Conservation (phyloP, 192 early-diverging fungal genomes). For the Backusella luteola region DNA sequence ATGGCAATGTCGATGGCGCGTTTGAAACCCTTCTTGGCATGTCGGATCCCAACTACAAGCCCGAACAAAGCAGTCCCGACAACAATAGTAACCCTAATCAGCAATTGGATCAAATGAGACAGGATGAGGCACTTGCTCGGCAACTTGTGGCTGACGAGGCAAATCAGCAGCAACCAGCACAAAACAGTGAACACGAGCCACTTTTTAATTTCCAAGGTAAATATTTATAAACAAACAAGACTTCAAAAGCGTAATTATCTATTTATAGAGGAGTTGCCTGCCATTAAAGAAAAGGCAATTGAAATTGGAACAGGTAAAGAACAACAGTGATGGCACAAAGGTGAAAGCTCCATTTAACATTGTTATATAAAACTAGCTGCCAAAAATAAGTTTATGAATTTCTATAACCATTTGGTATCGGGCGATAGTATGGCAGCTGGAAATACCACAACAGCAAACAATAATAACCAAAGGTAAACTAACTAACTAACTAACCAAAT, state of each 20-base stretch:
- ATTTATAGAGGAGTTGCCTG: slow-evolving; percentile 48
- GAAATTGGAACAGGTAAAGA: slow-evolving; percentile 49
- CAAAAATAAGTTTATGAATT: slow-evolving; percentile 53
- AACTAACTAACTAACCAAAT: background rate
- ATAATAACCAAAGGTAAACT: background rate
- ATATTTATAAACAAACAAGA: background rate
- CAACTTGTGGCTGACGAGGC: slow-evolving; percentile 44
- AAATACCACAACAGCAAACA: background rate
- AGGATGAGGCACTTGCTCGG: slow-evolving; percentile 52
- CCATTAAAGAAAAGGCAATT: slow-evolving; percentile 53
- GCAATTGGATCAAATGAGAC: slow-evolving; percentile 41
- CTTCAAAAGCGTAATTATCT: background rate
- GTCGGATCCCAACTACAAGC: slow-evolving; percentile 50
- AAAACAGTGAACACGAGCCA: background rate
- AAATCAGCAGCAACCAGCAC: slow-evolving; percentile 23
- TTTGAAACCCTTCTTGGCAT: slow-evolving; percentile 50
- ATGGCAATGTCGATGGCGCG: slow-evolving; percentile 42
- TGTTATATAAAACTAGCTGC: slow-evolving; percentile 33
- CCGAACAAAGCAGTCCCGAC: slow-evolving; percentile 10
- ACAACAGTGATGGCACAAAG: background rate
- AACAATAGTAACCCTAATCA: slow-evolving; percentile 15
- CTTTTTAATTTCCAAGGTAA: slow-evolving; percentile 22
- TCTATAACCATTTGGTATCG: slow-evolving; percentile 48
- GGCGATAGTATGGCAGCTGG: background rate
- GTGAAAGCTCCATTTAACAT: background rate